Conservation (phyloP, 208 protist species). For the Leishmania tropica region DNA sequence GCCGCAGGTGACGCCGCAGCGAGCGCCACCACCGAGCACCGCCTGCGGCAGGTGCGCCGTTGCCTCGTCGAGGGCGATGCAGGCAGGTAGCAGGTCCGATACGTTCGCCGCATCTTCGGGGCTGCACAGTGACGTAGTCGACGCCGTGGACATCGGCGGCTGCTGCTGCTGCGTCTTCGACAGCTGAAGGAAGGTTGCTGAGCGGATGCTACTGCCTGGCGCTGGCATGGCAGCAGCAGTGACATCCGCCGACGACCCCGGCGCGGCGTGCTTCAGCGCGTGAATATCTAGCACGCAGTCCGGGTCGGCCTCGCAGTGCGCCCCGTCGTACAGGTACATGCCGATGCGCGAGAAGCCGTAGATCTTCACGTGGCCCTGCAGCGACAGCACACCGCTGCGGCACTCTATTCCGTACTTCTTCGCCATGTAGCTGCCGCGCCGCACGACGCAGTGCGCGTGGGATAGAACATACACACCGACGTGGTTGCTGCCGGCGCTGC, state of each 20-base stretch:
- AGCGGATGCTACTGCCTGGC: conserved; percentile 8
- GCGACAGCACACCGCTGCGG: conserved; percentile 51
- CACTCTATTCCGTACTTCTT: conserved; percentile 64
- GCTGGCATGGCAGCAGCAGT: background rate
- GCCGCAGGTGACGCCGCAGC: conserved; percentile 57
- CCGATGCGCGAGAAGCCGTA: conserved; percentile 65
- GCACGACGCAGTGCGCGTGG: conserved; percentile 60
- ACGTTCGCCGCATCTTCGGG: conserved; percentile 12
- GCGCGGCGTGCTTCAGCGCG: conserved; percentile 6
- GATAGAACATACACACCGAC: conserved; percentile 70
- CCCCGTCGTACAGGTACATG: conserved; percentile 56
- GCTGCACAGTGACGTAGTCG: background rate
- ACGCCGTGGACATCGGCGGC: background rate
- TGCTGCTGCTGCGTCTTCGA: background rate
- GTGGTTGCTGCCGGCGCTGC: conserved; percentile 63
- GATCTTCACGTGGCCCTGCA: conserved; percentile 72
- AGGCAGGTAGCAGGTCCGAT: conserved; percentile 47
- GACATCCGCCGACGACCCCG: background rate
- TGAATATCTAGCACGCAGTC: conserved; percentile 66
- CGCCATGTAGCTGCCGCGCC: conserved; percentile 56
- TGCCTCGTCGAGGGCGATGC: conserved; percentile 56
- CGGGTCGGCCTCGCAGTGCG: conserved; percentile 31
- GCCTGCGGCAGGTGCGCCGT: conserved; percentile 56
- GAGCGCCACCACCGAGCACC: conserved; percentile 53
- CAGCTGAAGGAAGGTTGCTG: background rate